Evolutionary conservation across 2,329 filamentous ascomycete species (phyloP), one percentile per base, ranked within the genome.

Genomic region (Fusarium sp.): DNA sequence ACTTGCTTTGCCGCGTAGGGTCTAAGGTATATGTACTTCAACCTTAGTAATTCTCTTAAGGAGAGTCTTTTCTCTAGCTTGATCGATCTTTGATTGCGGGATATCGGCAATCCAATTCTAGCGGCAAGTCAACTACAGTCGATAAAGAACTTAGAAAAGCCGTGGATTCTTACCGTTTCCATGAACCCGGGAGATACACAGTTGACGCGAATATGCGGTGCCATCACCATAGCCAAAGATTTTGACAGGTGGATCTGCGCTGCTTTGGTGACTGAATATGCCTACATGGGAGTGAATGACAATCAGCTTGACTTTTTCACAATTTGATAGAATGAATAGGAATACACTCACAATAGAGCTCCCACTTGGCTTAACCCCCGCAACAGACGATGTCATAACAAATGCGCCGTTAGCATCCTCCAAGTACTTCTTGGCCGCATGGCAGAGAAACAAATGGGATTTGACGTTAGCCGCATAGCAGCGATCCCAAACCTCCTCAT

Each of bases 391-490:
- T 1, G 58, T 63, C 58, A 63, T 38, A 0, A 63, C 29, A 38
- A 63, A 63, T 4, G 58, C 49, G 3, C 60, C 60, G 1, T 43
- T 38, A 3, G 58, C 42, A 1, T 43, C 15, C 6, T 57, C 31
- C 3, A 63, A 11, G 18, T 57, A 10, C 0, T 48, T 38, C 26
- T 8, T 63, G 3, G 31, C 48, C 7, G 60, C 58, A 24, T 63
- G 60, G 0, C 48, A 42, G 12, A 63, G 58, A 3, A 63, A 63
- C 9, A 63, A 4, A 1, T 63, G 60, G 1, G 60, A 63, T 6
- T 63, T 63, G 21, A 63, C 60, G 23, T 63, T 63, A 1, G 60
- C 60, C 1, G 60, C 58, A 7, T 63, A 63, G 1, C 60, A 63
- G 1, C 33, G 53, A 11, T 63, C 60, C 60, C 58, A 64, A 3